phyloP scores from a whole-genome alignment of 371 early-diverging fungal species.

The Zopfochytrium polystomum region DNA sequence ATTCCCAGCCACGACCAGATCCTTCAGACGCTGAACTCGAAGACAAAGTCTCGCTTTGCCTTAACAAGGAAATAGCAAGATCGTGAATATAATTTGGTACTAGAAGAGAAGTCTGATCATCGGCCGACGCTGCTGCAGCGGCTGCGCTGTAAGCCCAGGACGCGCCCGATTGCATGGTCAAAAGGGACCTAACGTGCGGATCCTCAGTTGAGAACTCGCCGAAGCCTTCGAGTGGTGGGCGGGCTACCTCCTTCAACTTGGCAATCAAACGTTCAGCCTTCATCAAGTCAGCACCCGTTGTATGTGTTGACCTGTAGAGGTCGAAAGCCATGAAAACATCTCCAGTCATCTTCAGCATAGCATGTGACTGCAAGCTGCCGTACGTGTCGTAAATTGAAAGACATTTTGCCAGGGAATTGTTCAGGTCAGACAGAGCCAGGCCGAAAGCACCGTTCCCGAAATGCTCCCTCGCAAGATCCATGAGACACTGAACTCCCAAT shows the following conservation, averaged over 20 bases:
- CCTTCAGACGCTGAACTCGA: too few species aligned
- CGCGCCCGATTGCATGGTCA: not conserved
- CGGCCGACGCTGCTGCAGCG: not conserved
- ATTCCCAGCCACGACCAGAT: too few species aligned
- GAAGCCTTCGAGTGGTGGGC: not conserved
- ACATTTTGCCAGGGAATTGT: conserved; percentile 42
- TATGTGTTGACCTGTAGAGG: not conserved
- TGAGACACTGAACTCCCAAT: too few species aligned
- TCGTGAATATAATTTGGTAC: conserved; percentile 27
- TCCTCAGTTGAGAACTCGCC: not conserved
- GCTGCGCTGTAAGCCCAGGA: not conserved
- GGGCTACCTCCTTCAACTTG: too few species aligned
- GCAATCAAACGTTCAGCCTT: too few species aligned
- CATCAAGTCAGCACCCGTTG: not conserved
- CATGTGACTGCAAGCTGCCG: conserved; percentile 30
- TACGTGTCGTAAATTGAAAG: conserved; percentile 2
- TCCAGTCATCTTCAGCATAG: conserved; percentile 68
- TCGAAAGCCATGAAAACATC: conserved; percentile 60
- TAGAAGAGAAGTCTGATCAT: not conserved
- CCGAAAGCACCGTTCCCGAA: conserved; percentile 72
- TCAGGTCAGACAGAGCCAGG: conserved; percentile 59
- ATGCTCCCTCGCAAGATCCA: conserved; percentile 50
- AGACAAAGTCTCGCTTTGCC: not conserved
- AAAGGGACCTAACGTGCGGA: not conserved
- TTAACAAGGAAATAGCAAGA: conserved; percentile 23